Evolutionary conservation across 352 stramenopile species (phyloP).

Genomic region (Pythium monospermum): DNA sequence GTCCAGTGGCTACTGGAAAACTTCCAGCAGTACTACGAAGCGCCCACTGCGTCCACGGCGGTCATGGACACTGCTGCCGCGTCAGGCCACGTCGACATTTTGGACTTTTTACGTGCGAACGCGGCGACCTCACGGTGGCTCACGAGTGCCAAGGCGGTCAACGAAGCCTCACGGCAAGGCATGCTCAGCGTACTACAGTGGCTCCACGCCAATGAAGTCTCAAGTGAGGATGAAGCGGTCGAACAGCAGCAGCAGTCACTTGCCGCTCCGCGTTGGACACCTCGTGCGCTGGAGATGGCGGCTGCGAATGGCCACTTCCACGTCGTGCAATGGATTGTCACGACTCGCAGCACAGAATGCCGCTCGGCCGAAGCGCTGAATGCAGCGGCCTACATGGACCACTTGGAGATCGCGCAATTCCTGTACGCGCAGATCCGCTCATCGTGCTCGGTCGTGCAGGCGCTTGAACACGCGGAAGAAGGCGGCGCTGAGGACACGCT

Average conservation of each 20-base stretch:
- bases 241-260: conserved; percentile 13
- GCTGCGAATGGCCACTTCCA: conserved; percentile 55
- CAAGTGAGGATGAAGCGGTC: conserved; percentile 12
- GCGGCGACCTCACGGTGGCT: conserved; percentile 35
- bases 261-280: conserved; percentile 31
- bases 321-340: conserved; percentile 57
- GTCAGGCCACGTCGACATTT: conserved; percentile 48
- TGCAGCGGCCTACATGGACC: conserved; percentile 67
- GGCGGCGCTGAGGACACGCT: conserved; percentile 58
- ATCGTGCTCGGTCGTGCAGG: conserved; percentile 48
- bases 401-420: conserved; percentile 50
- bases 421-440: conserved; percentile 36
- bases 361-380: conserved; percentile 53
- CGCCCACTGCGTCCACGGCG: conserved; percentile 24
- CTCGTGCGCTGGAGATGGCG: conserved; percentile 49
- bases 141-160: conserved; percentile 48
- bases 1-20: conserved; percentile 54
- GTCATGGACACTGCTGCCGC: conserved; percentile 53
- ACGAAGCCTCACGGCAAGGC: conserved; percentile 49
- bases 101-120: conserved; percentile 42
- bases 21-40: conserved; percentile 35
- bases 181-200: conserved; percentile 47
- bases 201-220: conserved; percentile 35
- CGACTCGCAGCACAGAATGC: conserved; percentile 43
- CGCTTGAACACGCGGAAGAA: conserved; percentile 57